Percentiles rank a stretch among this genome's conserved stretches.
Evolutionary conservation across 2,329 filamentous ascomycete species (phyloP).

Genomic region (Paradendryphiella salina): DNA sequence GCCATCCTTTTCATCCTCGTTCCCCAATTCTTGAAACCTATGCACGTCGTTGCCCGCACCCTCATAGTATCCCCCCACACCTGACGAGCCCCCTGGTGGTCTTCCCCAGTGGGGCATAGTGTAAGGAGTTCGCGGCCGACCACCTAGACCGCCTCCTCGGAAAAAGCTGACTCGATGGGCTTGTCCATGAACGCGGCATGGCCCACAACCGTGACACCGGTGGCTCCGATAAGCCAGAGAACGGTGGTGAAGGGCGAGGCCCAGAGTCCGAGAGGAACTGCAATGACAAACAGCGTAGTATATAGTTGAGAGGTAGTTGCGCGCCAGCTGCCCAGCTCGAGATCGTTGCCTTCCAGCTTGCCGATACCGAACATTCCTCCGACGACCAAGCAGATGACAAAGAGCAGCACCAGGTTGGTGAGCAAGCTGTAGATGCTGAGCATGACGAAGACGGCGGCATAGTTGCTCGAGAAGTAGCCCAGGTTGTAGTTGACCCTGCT

Average conservation of each 20-base stretch:
- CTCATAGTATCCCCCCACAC: slow-evolving; percentile 55
- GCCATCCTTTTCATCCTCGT: slow-evolving; percentile 54
- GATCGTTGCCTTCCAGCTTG: slow-evolving; percentile 83
- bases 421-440: slow-evolving; percentile 93
- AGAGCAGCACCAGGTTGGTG: slow-evolving; percentile 82
- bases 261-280: slow-evolving; percentile 81
- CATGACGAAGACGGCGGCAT: slow-evolving; percentile 90
- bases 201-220: slow-evolving; percentile 88
- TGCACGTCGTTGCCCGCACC: slow-evolving; percentile 51
- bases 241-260: slow-evolving; percentile 82
- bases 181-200: slow-evolving; percentile 97
- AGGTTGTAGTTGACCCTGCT: slow-evolving; percentile 96
- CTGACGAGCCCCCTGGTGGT: slow-evolving; percentile 79
- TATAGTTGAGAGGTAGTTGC: slow-evolving; percentile 93
- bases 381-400: slow-evolving; percentile 87
- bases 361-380: slow-evolving; percentile 89
- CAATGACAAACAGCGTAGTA: slow-evolving; percentile 79
- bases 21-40: slow-evolving; percentile 69
- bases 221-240: slow-evolving; percentile 95
- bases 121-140: slow-evolving; percentile 99
- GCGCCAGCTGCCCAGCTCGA: slow-evolving; percentile 80
- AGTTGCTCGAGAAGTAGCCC: slow-evolving; percentile 97
- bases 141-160: slow-evolving; percentile 99
- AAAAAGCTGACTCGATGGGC: slow-evolving; percentile 99
- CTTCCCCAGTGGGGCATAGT: slow-evolving; percentile 96